Evolutionary conservation across 1,284 basidiomycete species (phyloP).

Genomic region (Agaricales sp.): DNA sequence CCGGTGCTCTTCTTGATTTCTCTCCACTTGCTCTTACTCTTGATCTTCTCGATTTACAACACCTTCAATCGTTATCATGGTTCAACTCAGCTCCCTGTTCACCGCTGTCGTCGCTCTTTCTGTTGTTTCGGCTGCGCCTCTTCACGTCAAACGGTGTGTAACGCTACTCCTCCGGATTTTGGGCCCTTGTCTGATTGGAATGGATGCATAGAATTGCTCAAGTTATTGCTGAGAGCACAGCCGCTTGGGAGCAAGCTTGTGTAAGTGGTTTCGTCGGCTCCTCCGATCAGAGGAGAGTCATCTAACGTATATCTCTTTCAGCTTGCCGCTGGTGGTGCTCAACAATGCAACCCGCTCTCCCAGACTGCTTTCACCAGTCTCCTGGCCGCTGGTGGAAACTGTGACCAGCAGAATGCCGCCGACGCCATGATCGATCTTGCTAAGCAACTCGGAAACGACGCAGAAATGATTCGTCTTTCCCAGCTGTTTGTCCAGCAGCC

Average conservation of each 20-base stretch:
- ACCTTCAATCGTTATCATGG: slow-evolving; percentile 11
- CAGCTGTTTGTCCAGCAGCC: slow-evolving; percentile 47
- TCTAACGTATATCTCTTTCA: slow-evolving; percentile 9
- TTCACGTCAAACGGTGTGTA: slow-evolving; percentile 7
- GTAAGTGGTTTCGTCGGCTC: slow-evolving; percentile 14
- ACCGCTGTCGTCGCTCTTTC: slow-evolving; percentile 22
- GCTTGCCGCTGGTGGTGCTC: slow-evolving; percentile 31
- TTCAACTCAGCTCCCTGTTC: slow-evolving; percentile 16
- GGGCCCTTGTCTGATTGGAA: slow-evolving; percentile 1
- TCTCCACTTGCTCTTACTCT: not conserved
- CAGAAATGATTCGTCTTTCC: slow-evolving; percentile 20
- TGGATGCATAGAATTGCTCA: slow-evolving; percentile 15
- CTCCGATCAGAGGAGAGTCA: not conserved
- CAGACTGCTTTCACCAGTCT: slow-evolving; percentile 15
- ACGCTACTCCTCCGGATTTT: not conserved
- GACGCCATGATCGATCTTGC: slow-evolving; percentile 22
- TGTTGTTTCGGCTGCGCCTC: slow-evolving; percentile 17
- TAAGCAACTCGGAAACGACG: slow-evolving; percentile 17
- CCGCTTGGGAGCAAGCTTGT: slow-evolving; percentile 21
- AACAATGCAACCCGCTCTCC: slow-evolving; percentile 15
- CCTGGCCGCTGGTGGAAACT: slow-evolving; percentile 16
- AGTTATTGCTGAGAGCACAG: slow-evolving; percentile 13
- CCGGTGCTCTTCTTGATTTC: not conserved
- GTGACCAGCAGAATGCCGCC: slow-evolving; percentile 22
- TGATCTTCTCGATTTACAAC: not conserved